These are phyloP conservation scores for Pichia paraexigua DNA, from an alignment of 805 yeast species.

Conservation along the genomic window DNA sequence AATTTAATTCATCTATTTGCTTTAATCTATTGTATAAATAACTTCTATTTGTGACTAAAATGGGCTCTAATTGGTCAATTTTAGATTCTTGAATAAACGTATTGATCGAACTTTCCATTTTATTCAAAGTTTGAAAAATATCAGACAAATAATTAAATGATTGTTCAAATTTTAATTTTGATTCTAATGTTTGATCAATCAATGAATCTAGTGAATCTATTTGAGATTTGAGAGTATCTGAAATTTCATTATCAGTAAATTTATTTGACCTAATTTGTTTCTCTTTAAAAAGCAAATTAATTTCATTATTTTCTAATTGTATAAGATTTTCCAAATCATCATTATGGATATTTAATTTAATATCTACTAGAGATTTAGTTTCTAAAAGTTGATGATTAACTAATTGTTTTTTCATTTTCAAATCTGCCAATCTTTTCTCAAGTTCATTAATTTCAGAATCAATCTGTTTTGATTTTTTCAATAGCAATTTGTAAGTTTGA, in stretches of 20 bases:
- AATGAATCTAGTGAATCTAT: slow-evolving; percentile 22
- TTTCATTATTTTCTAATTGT: slow-evolving; percentile 15
- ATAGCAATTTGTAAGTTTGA: slow-evolving; percentile 30
- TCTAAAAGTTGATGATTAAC: slow-evolving; percentile 34
- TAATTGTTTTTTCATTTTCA: slow-evolving; percentile 30
- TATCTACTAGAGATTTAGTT: slow-evolving; percentile 44
- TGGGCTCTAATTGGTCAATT: slow-evolving; percentile 12
- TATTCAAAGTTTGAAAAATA: slow-evolving; percentile 18
- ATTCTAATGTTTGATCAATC: slow-evolving; percentile 12
- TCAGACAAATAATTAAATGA: slow-evolving; percentile 21
- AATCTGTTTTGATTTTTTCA: slow-evolving; percentile 26
- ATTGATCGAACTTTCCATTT: slow-evolving; percentile 19
- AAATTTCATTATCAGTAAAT: slow-evolving; percentile 6
- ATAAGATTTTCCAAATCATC: slow-evolving; percentile 26
- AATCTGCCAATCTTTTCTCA: slow-evolving; percentile 28
- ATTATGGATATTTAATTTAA: slow-evolving; percentile 37
- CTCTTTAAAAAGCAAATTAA: slow-evolving; percentile 4
- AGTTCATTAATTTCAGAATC: slow-evolving; percentile 33
- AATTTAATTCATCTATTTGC: slow-evolving; percentile 10
- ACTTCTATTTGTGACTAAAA: slow-evolving; percentile 8
- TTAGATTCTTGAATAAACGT: slow-evolving; percentile 12
- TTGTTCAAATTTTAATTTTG: slow-evolving; percentile 18
- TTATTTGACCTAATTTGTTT: background rate
- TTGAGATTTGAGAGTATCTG: slow-evolving; percentile 19
- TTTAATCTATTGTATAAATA: slow-evolving; percentile 13